Evolutionary conservation across 2,329 filamentous ascomycete genomes (phyloP).

Genomic region (Achaetomium macrosporum): DNA sequence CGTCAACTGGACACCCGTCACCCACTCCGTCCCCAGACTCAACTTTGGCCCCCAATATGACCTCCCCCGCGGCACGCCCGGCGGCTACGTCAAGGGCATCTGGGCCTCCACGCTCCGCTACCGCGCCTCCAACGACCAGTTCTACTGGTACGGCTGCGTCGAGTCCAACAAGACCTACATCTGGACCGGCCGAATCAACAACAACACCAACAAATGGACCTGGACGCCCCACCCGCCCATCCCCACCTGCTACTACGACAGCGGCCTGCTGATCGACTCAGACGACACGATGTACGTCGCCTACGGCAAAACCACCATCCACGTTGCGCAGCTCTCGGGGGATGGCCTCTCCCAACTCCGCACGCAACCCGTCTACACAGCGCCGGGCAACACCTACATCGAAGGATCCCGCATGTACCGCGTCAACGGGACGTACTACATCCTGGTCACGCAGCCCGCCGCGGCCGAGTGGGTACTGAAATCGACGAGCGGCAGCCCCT

Average conservation of each 20-base stretch:
- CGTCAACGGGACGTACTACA: slow-evolving; percentile 50
- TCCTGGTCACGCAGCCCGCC: slow-evolving; percentile 44
- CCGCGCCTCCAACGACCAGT: slow-evolving; percentile 41
- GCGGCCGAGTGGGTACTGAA: slow-evolving; percentile 44
- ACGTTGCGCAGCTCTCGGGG: slow-evolving; percentile 44
- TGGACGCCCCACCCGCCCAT: slow-evolving; percentile 15
- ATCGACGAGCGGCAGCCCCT: slow-evolving; percentile 38
- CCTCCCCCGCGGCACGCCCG: slow-evolving; percentile 33
- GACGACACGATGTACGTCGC: slow-evolving; percentile 54
- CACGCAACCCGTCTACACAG: slow-evolving; percentile 39
- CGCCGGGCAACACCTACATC: slow-evolving; percentile 32
- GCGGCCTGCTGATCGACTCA: slow-evolving; percentile 51
- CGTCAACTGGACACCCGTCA: slow-evolving; percentile 44
- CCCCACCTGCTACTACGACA: slow-evolving; percentile 50
- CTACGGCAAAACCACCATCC: slow-evolving; percentile 45
- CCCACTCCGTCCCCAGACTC: slow-evolving; percentile 41
- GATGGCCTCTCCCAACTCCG: slow-evolving; percentile 43
- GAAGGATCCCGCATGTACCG: slow-evolving; percentile 55
- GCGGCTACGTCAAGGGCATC: slow-evolving; percentile 48
- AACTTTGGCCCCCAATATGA: slow-evolving; percentile 44
- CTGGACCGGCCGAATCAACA: slow-evolving; percentile 43
- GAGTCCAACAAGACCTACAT: slow-evolving; percentile 47
- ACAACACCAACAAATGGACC: slow-evolving; percentile 28
- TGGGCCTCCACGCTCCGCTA: slow-evolving; percentile 52
- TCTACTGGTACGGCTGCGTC: slow-evolving; percentile 55